Evolutionary conservation across 441 rosid species (phyloP).

Genomic region (Gossypium schwendimanii): DNA sequence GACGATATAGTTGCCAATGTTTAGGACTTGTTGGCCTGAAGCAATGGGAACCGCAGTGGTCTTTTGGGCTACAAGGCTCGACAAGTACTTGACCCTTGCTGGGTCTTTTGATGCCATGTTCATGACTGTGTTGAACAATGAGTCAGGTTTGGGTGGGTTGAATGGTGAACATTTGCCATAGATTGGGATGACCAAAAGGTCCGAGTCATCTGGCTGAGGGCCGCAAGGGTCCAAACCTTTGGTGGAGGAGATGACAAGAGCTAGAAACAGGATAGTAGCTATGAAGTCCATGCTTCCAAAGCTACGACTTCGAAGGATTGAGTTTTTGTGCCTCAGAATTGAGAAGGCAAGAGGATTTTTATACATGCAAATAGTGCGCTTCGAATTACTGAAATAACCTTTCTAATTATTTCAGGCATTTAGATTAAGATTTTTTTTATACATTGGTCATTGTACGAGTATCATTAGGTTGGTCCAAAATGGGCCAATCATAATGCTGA

Average conservation of each 20-base stretch:
- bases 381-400: constrained; percentile 26
- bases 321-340: constrained; percentile 11
- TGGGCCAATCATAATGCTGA: constrained; percentile 1
- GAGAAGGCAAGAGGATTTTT: not conserved
- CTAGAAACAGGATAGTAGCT: constrained; percentile 23
- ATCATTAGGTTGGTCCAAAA: no score
- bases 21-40: constrained; percentile 30
- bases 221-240: constrained; percentile 34
- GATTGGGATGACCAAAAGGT: constrained; percentile 46
- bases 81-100: constrained; percentile 36
- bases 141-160: constrained; percentile 33
- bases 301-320: not conserved
- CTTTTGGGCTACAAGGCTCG: constrained; percentile 32
- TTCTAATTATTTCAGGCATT: not conserved
- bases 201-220: constrained; percentile 19
- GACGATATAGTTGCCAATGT: constrained; percentile 44
- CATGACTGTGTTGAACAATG: constrained; percentile 39
- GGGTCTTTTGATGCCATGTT: constrained; percentile 55
- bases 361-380: not conserved
- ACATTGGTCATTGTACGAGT: no score
- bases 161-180: constrained; percentile 64
- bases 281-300: constrained; percentile 34
- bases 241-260: constrained; percentile 29
- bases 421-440: no score
- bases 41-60: constrained; percentile 45